A percentile compares a stretch with the other conserved stretches of the same genome.
Conservation (phyloP, 164 flowering plant genomes). For the Aristolochia contorta region DNA sequence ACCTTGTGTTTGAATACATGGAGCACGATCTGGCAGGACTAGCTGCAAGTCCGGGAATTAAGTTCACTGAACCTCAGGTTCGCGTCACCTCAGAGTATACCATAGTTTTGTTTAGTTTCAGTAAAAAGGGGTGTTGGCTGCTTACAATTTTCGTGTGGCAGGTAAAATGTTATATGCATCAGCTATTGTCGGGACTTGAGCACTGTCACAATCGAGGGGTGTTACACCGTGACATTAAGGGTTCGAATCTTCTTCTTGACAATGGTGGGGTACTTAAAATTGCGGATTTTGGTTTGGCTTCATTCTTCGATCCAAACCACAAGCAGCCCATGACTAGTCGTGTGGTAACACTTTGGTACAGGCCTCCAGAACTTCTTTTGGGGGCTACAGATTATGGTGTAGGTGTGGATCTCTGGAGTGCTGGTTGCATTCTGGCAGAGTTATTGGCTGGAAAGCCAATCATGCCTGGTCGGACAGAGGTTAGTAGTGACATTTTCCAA, state of each 20-base stretch:
- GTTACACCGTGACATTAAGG: slow-evolving; percentile 80
- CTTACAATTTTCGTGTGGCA: slow-evolving; percentile 6
- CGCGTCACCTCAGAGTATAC: neutral
- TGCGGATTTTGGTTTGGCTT: slow-evolving; percentile 58
- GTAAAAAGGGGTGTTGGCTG: neutral
- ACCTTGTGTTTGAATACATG: slow-evolving; percentile 68
- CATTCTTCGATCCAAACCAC: slow-evolving; percentile 36
- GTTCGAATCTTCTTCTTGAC: slow-evolving; percentile 80
- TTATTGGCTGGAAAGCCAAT: slow-evolving; percentile 81
- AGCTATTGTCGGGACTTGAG: slow-evolving; percentile 36
- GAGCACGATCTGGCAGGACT: slow-evolving; percentile 95
- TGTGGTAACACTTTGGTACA: slow-evolving; percentile 39
- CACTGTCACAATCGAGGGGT: slow-evolving; percentile 35
- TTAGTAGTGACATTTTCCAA: slow-evolving; percentile 9
- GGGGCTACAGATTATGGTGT: slow-evolving; percentile 85
- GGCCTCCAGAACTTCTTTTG: slow-evolving; percentile 60
- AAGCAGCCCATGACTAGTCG: slow-evolving; percentile 79
- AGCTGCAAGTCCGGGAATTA: slow-evolving; percentile 62
- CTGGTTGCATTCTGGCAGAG: slow-evolving; percentile 87
- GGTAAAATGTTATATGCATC: slow-evolving; percentile 45
- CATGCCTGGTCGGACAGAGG: slow-evolving; percentile 94
- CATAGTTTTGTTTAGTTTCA: neutral
- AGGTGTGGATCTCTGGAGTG: slow-evolving; percentile 94
- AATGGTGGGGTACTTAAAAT: slow-evolving; percentile 66
- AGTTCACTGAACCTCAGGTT: slow-evolving; percentile 32